phyloP scores from a whole-genome alignment of 2,329 filamentous ascomycete genomes.

The Trichophaea hybrida region DNA sequence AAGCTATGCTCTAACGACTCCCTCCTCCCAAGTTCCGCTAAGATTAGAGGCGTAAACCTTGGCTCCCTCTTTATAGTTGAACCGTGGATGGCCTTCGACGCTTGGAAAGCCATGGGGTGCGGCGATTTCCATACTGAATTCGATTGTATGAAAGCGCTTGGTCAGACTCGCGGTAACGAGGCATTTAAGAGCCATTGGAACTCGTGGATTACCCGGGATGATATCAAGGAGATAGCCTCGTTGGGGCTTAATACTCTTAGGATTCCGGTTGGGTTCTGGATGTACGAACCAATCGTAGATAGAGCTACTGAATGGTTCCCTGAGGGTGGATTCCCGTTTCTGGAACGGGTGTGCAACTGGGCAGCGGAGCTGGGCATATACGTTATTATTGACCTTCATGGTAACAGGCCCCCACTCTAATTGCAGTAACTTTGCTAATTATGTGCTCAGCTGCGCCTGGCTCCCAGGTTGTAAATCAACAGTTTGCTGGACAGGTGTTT shows the following conservation, averaged over 20 bases:
- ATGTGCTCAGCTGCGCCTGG: slow-evolving; percentile 32
- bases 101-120: slow-evolving; percentile 40
- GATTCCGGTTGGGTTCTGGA: slow-evolving; percentile 44
- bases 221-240: slow-evolving; percentile 38
- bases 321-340: slow-evolving; percentile 35
- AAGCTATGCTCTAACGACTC: not conserved
- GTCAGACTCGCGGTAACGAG: slow-evolving; percentile 36
- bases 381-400: slow-evolving; percentile 42
- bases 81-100: slow-evolving; percentile 39
- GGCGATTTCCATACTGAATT: slow-evolving; percentile 37
- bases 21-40: slow-evolving; percentile 27
- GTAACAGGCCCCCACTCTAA: slow-evolving; percentile 20
- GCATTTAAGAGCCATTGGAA: slow-evolving; percentile 40
- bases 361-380: slow-evolving; percentile 39
- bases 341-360: slow-evolving; percentile 37
- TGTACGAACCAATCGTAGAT: slow-evolving; percentile 39
- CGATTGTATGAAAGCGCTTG: slow-evolving; percentile 39
- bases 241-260: slow-evolving; percentile 42
- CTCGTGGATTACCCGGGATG: slow-evolving; percentile 37
- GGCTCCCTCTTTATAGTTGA: slow-evolving; percentile 41
- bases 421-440: not conserved
- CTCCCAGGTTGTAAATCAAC: slow-evolving; percentile 36
- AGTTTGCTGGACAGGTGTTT: slow-evolving; percentile 34
- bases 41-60: slow-evolving; percentile 43
- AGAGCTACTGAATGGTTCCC: slow-evolving; percentile 39